These are phyloP conservation scores for Aphanomyces invadans DNA, from an alignment of 352 stramenopile genomes.

Conservation along the genomic window DNA sequence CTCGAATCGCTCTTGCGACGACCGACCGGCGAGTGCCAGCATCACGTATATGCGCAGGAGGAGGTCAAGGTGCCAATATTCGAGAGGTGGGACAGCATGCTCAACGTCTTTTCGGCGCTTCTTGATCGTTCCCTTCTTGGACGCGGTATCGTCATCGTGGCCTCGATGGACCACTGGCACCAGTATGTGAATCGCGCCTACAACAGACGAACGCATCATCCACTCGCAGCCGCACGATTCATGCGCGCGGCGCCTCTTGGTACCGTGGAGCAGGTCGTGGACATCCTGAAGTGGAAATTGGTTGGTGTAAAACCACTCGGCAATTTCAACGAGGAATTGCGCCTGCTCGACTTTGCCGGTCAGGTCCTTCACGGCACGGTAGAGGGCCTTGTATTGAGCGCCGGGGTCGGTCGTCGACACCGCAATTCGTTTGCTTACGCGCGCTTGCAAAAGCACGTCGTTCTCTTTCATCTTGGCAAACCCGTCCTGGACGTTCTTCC, in stretches of 20 bases:
- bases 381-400: constrained; percentile 48
- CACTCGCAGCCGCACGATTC: too few species aligned
- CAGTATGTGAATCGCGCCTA: constrained; percentile 37
- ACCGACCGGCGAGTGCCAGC: constrained; percentile 8
- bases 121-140: not conserved
- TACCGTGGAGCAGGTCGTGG: constrained; percentile 42
- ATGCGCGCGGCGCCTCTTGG: too few species aligned
- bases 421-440: constrained; percentile 59
- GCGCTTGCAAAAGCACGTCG: constrained; percentile 44
- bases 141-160: too few species aligned
- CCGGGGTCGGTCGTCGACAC: constrained; percentile 52
- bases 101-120: constrained; percentile 12
- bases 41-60: constrained; percentile 13
- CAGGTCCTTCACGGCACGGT: constrained; percentile 49
- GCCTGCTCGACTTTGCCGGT: constrained; percentile 41
- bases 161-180: constrained; percentile 2
- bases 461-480: constrained; percentile 47
- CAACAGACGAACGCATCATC: not conserved
- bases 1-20: constrained; percentile 30
- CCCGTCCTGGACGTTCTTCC: constrained; percentile 32
- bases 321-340: constrained; percentile 24
- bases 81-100: not conserved
- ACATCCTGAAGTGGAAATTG: constrained; percentile 50
- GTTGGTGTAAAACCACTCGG: constrained; percentile 76
- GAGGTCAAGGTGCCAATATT: constrained; percentile 22